Evolutionary conservation across 352 stramenopile genomes (phyloP), one percentile per base, ranked within the genome.

Genomic region (Globisporangium polare): DNA sequence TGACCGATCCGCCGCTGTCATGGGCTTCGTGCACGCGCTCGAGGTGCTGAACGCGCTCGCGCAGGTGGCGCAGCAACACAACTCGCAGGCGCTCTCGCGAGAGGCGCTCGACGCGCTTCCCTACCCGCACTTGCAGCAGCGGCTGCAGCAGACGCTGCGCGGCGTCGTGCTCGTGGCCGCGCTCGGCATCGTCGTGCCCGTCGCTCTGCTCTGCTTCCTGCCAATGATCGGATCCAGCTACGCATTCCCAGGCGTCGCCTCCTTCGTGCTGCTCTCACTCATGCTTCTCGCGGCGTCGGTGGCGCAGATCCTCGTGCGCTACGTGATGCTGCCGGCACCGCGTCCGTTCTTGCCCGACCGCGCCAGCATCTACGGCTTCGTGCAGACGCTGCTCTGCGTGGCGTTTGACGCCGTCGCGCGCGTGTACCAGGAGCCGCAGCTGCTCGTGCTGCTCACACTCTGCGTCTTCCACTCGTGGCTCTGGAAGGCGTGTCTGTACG

Each of bases 51-150:
- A 79, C 47, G 77, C 77, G 63, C 55, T 80, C 42, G 50, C 73
- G 62, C 69, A 67, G 47, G 57, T 80, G 35, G 75, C 68, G 53
- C 41, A 62, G 29, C 47, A 29, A 17, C 42, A 59, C 6, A 58
- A 41, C 20, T 29, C 60, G 18, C 47, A 65, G 15, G 35, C n/a
- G 29, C 27, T 61, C 6, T 56, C 50, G 10, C 18, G 31, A 6
- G 52, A 43, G 7, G 13, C 47, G 5, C 29, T 58, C 27, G 27
- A 37, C 7, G 29, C 51, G 57, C 57, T 66, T 2, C 75, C 69
- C 6, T 77, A 74, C 50, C 74, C 73, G 22, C 71, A 82, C 27
- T 51, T 88, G 10, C 78, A 88, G 63, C 78, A 82, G 66, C 74
- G 76, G 8, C 61, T 88, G 52, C 75, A 83, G 61, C 78, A 84